Evolutionary conservation across 257 asterid genomes (phyloP).

Genomic region (Solanum pimpinellifolium): DNA sequence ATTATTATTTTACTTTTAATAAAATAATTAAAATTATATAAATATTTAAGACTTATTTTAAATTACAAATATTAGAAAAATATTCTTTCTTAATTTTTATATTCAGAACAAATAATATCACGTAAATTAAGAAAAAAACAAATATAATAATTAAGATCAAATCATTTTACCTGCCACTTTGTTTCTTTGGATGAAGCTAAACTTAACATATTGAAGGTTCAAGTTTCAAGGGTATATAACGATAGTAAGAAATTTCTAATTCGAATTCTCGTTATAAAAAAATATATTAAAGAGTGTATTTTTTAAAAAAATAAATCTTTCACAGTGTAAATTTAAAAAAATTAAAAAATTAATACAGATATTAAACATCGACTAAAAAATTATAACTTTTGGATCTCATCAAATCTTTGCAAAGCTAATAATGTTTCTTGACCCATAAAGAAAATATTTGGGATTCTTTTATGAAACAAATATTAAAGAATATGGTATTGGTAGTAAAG

Average conservation of each 20-base stretch:
- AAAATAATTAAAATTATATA: not conserved
- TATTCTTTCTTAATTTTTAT: not conserved
- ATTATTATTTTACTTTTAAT: not conserved
- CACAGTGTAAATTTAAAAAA: too few species aligned
- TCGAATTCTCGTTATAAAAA: too few species aligned
- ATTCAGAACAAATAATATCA: not conserved
- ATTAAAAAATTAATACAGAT: too few species aligned
- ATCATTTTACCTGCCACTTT: not conserved
- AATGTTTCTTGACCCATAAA: not conserved
- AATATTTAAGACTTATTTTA: not conserved
- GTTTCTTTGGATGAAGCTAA: not conserved
- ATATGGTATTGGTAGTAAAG: too few species aligned
- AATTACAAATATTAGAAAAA: not conserved
- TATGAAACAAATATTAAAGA: not conserved
- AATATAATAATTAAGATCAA: not conserved
- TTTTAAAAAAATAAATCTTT: too few species aligned
- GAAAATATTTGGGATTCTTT: not conserved
- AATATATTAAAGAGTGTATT: too few species aligned
- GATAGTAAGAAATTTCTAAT: too few species aligned
- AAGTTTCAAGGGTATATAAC: not conserved
- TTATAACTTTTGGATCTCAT: not conserved
- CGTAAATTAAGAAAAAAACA: not conserved
- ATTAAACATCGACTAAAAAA: too few species aligned
- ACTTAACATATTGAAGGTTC: not conserved
- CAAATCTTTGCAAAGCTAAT: not conserved